Evolutionary conservation across 306 rosid genomes (phyloP), one percentile per base, ranked within the genome.

Genomic region (Crataegus laevigata): DNA sequence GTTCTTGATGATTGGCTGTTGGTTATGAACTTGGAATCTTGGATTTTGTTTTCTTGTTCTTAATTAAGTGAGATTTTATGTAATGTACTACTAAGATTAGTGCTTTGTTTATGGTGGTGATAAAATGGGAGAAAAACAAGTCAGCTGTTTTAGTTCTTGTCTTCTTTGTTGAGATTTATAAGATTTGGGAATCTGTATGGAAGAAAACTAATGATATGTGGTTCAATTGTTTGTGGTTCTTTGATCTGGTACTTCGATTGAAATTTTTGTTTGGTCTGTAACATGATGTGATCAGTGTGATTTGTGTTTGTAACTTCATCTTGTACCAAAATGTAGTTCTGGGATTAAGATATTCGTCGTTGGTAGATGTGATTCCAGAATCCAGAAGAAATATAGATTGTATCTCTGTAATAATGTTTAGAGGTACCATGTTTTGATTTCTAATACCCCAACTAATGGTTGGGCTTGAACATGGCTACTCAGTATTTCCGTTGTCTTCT

Each of bases 81-180:
- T 66, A 60, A 40, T 66, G 18, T 22, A 11, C 61, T 52, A 40
- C 66, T 47, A 10, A 8, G 47, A 65, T 38, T 77, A 58, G 58
- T 75, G 63, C 29, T 75, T 42, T 78, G 74, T 62, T 74, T 77
- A 74, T 78, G 79, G 64, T 72, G 73, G 24, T 60, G 79, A 58
- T 70, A 78, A 55, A 57, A 34, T 54, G 58, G 74, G 74, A 13
- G 77, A 13, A 28, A 52, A 73, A 59, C 17, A 47, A 43, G 7
- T 42, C 30, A 32, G 26, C 26, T 8, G 38, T 40, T 47, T 57
- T 72, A 17, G 8, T 26, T 51, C n/a, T 19, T 14, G 26, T 38
- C 34, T 68, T 66, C 17, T 43, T 43, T 67, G 38, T 47, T 36
- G 66, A 55, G 55, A 13, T 40, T 13, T 73, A 66, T 30, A n/a